Base-by-base conservation (phyloP, 208 protist genomes). In the Leishmania braziliensis region DNA sequence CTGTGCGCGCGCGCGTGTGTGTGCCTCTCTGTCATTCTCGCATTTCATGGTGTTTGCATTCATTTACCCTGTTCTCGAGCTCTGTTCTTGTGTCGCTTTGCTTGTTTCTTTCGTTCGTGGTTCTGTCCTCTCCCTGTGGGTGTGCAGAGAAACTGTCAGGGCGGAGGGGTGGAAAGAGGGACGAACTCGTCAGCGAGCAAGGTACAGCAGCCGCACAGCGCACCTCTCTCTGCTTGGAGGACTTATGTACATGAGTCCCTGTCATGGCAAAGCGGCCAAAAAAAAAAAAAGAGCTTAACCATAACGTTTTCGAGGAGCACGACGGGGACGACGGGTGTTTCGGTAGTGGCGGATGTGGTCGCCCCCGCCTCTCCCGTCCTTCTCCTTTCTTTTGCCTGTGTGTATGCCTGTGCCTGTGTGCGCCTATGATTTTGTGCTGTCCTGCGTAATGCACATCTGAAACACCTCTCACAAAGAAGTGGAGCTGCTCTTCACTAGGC, bases 51-150 rank as follows among this genome's bases (percentile, higher is more conserved):
- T 46, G 43, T 46, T 46, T 46, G 43, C 43, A 4, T 46, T 4
- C 43, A 46, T 46, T 46, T 46, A 46, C 43, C 43, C 43, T 6
- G 43, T 46, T 46, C 43, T 46, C 43, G 4, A 46, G 43, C 43
- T 46, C 43, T 46, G 43, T 46, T 46, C 43, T 46, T 46, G 43
- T 46, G 43, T 23, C 26, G 29, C 12, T 71, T 71, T 68, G 54
- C 18, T 14, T 29, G 10, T 23, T 68, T 82, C 58, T 48, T 75
- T 60, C 39, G n/a, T 51, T 79, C 51, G 53, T 75, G 54, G 48
- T 53, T 51, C 51, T 77, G 51, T 65, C 68, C 5, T 86, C 29
- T 73, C 43, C 78, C 43, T 46, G 43, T 46, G 43, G 43, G 43
- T 46, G 4, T 46, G 43, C 43, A 46, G 43, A 46, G 43, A 6